Conservation (phyloP, 1,284 basidiomycete genomes). For the Boletus sp. region DNA sequence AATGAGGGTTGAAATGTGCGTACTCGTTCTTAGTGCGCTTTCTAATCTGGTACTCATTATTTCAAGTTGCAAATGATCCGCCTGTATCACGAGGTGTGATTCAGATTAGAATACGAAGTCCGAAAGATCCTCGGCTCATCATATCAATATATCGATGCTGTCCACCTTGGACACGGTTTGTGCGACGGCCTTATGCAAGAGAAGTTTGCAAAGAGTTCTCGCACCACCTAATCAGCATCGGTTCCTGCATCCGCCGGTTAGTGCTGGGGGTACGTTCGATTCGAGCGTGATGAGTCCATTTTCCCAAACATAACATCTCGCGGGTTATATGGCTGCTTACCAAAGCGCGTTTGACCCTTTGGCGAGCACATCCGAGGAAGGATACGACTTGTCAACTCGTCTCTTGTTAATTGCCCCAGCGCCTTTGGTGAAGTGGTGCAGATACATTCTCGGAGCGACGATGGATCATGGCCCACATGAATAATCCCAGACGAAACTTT, state of each 20-base stretch:
- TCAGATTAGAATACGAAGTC: background rate
- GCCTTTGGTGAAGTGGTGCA: too few relatives aligned
- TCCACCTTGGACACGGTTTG: conserved; percentile 38
- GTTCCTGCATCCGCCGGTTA: conserved; percentile 43
- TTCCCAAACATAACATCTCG: background rate
- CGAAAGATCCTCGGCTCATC: conserved; percentile 26
- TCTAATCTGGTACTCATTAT: background rate
- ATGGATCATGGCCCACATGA: too few relatives aligned
- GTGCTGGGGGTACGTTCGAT: conserved; percentile 26
- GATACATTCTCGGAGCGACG: background rate
- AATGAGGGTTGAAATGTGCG: conserved; percentile 4
- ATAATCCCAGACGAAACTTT: too few relatives aligned
- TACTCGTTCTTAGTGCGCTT: background rate
- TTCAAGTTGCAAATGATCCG: conserved; percentile 21
- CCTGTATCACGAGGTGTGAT: conserved; percentile 18
- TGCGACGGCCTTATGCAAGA: conserved; percentile 37
- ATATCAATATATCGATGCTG: conserved; percentile 43
- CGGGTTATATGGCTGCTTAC: conserved; percentile 27
- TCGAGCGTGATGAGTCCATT: background rate
- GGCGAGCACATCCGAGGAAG: conserved; percentile 41
- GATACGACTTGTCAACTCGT: conserved; percentile 11
- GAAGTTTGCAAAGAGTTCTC: conserved; percentile 39
- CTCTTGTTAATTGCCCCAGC: background rate
- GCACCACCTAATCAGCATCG: conserved; percentile 30
- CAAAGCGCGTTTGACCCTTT: conserved; percentile 40